Conservation (phyloP, 2,329 filamentous ascomycete genomes). For the Fusarium praegraminearum region DNA sequence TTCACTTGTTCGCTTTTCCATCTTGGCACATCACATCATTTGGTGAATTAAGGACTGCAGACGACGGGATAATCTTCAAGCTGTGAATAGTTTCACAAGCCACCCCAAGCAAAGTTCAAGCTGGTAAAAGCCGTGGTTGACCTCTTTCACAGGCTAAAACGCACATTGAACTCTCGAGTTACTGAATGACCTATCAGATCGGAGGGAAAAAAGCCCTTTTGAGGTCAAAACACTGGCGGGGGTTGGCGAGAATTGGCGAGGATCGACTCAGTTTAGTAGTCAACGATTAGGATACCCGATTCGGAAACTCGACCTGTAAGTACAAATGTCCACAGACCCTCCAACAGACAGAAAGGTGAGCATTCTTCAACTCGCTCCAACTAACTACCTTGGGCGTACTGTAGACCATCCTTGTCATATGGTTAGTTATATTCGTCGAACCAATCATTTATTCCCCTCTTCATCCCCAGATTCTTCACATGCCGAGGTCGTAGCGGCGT, state of each 20-base stretch:
- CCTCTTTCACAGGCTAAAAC: not conserved
- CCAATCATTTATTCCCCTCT: conserved; percentile 19
- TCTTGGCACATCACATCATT: not conserved
- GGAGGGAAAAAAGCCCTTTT: conserved; percentile 5
- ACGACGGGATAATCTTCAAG: not conserved
- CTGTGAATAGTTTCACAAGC: conserved; percentile 2
- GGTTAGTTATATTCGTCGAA: not conserved
- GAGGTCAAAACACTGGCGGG: conserved; percentile 10
- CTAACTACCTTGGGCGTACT: not conserved
- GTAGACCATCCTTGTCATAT: not conserved
- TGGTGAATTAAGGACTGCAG: not conserved
- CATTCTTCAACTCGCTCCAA: not conserved
- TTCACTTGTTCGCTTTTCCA: not conserved
- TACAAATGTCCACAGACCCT: not conserved
- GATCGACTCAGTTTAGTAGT: conserved; percentile 2
- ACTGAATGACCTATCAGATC: not conserved
- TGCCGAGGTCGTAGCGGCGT: conserved; percentile 10
- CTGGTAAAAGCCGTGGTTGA: not conserved
- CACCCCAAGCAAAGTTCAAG: not conserved
- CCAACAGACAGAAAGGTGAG: conserved; percentile 1
- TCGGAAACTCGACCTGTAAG: conserved; percentile 19
- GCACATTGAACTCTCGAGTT: not conserved
- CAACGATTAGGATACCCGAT: conserved; percentile 41
- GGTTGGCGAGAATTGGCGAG: conserved; percentile 5
- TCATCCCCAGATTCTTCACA: conserved; percentile 26